Base-by-base conservation (phyloP, 495 filamentous ascomycete genomes). In the Baudoinia panamericana region DNA sequence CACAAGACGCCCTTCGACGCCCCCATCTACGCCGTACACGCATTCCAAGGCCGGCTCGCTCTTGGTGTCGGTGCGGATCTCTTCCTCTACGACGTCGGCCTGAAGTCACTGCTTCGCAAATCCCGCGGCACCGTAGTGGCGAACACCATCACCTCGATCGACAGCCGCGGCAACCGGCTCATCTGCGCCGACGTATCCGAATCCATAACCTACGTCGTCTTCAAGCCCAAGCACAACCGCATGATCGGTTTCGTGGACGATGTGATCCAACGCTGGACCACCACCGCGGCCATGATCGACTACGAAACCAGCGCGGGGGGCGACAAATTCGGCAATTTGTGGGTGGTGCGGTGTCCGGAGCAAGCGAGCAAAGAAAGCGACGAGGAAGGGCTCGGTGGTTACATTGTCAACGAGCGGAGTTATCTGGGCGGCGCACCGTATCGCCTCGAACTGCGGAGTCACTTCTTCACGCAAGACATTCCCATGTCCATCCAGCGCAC, bases 241-340 rank as follows among this genome's bases (percentile, higher is more conserved):
- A 65, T 96, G 26, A 88, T 99, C 45, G 82, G 86, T 0, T 99
- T 96, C 45, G 80, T 70, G 12, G 90, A 96, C 53, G 92, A 99
- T 56, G 76, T 76, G 12, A 66, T 95, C 41, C 67, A 87, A 25
- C 76, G 92, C 17, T 95, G 82, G 80, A 93, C 84, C 0, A 87
- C 82, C 1, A 75, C 78, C 32, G 82, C 77, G 0, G 70, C 83
- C 5, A 94, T 96, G 88, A 78, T 95, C 1, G 92, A 99, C 56
- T 99, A 99, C 61, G 90, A 96, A 56, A 94, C 88, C 1, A 76
- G 81, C 13, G 90, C 85, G 9, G 90, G 87, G 24, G 92, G 92
- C 29, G 92, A 99, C 63, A 94, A 93, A 56, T 99, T 99, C 46
- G 92, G 92, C 31, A 96, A 96, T 51, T 54, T 99, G 2, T 96